A percentile compares a stretch with the other conserved stretches of the same genome.
Conservation (phyloP, 1,284 basidiomycete species). For the Anthracocystis setariae region DNA sequence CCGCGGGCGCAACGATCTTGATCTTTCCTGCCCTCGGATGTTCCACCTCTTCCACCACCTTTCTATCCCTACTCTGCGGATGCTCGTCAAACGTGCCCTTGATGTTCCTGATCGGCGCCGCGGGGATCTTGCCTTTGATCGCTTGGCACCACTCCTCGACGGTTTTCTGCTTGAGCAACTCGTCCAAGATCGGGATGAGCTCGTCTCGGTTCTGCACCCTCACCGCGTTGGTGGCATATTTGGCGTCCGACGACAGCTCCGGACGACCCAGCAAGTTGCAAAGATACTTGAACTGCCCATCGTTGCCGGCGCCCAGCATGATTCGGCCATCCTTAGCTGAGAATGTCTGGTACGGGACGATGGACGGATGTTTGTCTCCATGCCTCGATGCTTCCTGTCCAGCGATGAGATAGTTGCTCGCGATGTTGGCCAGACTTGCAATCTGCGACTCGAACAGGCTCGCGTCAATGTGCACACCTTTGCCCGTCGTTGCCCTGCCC, state of each 20-base stretch:
- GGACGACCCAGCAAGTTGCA: slow-evolving; percentile 30
- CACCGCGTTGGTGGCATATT: slow-evolving; percentile 72
- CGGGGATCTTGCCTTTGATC: slow-evolving; percentile 56
- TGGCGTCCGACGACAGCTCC: slow-evolving; percentile 26
- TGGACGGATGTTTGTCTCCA: slow-evolving; percentile 82
- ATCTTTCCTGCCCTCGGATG: slow-evolving; percentile 79
- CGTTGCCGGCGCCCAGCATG: slow-evolving; percentile 85
- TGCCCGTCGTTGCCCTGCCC: slow-evolving; percentile 82
- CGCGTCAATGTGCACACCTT: slow-evolving; percentile 85
- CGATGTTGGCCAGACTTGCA: slow-evolving; percentile 90
- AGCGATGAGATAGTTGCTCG: slow-evolving; percentile 89
- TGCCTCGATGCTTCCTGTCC: slow-evolving; percentile 85
- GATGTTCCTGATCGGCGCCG: slow-evolving; percentile 82
- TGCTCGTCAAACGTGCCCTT: slow-evolving; percentile 84
- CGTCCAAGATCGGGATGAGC: slow-evolving; percentile 79
- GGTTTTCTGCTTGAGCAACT: slow-evolving; percentile 65
- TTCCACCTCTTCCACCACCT: slow-evolving; percentile 75
- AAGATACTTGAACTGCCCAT: slow-evolving; percentile 76
- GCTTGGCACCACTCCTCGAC: slow-evolving; percentile 54
- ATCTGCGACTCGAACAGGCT: slow-evolving; percentile 80
- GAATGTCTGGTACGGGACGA: slow-evolving; percentile 61
- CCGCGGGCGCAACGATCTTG: slow-evolving; percentile 86
- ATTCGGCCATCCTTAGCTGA: slow-evolving; percentile 43
- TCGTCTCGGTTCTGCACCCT: slow-evolving; percentile 81
- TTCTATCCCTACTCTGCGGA: slow-evolving; percentile 80